Evolutionary conservation across 768 basidiomycete species (phyloP), one percentile per base, ranked within the genome.

Genomic region (Polyporus arcularius): DNA sequence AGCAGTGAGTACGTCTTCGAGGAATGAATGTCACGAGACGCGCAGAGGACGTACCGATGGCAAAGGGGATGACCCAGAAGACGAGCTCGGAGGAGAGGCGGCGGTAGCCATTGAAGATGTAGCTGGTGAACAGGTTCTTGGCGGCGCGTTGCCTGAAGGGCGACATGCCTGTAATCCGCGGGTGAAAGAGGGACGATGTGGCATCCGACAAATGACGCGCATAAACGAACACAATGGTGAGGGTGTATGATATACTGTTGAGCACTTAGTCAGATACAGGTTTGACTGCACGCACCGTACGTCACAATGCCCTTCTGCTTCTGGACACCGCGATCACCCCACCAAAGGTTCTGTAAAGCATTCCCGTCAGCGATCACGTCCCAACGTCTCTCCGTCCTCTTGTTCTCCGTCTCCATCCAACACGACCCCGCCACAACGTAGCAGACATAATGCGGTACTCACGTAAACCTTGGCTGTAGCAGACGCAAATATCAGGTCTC

Each of bases 21-120:
- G 40, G 7, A n/a, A 50, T 26, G n/a, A 28, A 48, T 38, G 42
- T 14, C 18, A 30, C 21, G 21, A 14, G 14, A 26, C n/a, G 46
- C 12, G n/a, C 11, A 18, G 21, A 16, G 15, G n/a, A 83, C 91
- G 70, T 53, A 96, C 94, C 93, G 54, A 85, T 66, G 45, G 80
- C 86, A 66, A 95, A 82, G 16, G 95, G 94, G 62, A 93, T 72
- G 54, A 84, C 78, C 76, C 89, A 92, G 78, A 94, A 95, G 43
- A 91, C 78, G 35, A 85, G 78, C 71, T 95, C 89, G 58, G 80
- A 79, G 42, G 86, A 84, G 53, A 94, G 73, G 63, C 95, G 86
- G 55, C 81, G 82, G 80, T 87, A 90, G 40, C 93, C 94, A 75
- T 94, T 94, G 83, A 94, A 92, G 67, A 94, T 71, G 80, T 92